These are phyloP conservation scores for Apophysomyces elegans DNA, from an alignment of 371 early-diverging fungal species.

Conservation along the genomic window DNA sequence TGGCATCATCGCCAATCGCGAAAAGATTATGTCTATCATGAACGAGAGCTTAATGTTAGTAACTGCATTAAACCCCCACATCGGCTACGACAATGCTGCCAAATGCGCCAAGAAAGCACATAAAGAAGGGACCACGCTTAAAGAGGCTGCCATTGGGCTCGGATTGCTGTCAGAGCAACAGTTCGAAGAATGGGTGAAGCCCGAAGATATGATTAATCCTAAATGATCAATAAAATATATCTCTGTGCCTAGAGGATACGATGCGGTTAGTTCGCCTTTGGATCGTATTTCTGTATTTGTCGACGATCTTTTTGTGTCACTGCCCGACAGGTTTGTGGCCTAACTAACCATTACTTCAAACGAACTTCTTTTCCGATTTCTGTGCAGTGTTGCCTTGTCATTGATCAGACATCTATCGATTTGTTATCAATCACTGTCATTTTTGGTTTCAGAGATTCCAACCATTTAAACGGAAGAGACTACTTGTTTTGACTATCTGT, in stretches of 20 bases:
- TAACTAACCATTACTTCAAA: too few species aligned
- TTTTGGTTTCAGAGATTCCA: too few species aligned
- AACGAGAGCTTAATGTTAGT: conserved; percentile 64
- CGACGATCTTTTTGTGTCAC: too few species aligned
- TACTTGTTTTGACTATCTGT: too few species aligned
- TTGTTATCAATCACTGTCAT: too few species aligned
- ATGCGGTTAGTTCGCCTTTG: too few species aligned
- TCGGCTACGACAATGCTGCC: conserved; percentile 80
- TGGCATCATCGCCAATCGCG: conserved; percentile 90
- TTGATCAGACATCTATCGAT: too few species aligned
- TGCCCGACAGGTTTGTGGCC: too few species aligned
- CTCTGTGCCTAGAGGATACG: too few species aligned
- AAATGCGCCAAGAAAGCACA: conserved; percentile 95
- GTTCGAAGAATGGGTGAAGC: conserved; percentile 91
- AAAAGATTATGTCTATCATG: conserved; percentile 83
- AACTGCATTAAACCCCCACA: conserved; percentile 84
- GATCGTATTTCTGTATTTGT: background rate
- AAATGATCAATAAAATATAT: conserved; percentile 16
- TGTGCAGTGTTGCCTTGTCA: too few species aligned
- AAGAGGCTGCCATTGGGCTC: conserved; percentile 85
- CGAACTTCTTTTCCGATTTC: too few species aligned
- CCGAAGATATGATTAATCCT: conserved; percentile 88
- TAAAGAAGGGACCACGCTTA: conserved; percentile 80
- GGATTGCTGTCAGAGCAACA: conserved; percentile 82
- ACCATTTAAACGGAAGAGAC: too few species aligned